Conservation (phyloP, 108 stramenopile genomes). For the Discostella stelligeroides region DNA sequence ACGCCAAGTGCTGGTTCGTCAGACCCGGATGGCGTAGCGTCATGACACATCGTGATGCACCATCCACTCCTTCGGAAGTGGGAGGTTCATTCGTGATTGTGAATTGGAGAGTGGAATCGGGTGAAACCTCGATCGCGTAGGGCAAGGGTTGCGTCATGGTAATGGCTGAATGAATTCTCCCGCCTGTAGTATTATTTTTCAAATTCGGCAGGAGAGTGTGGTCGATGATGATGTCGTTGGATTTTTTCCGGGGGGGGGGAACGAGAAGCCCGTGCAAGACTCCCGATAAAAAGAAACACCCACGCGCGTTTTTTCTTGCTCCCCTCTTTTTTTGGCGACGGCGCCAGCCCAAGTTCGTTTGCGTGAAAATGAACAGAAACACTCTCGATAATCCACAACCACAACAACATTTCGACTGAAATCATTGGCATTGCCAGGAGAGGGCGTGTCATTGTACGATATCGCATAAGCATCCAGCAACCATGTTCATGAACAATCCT, state of each 20-base stretch:
- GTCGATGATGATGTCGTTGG: background rate
- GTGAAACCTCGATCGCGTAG: constrained; percentile 67
- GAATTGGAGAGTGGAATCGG: constrained; percentile 77
- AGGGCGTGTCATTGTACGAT: background rate
- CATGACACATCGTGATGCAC: constrained; percentile 65
- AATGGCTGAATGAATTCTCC: background rate
- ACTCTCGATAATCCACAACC: background rate
- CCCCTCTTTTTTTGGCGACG: background rate
- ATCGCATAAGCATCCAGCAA: background rate
- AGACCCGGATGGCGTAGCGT: constrained; percentile 73
- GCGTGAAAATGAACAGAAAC: background rate
- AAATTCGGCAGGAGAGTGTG: background rate
- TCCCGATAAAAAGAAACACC: too few relatives aligned
- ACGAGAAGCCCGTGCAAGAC: background rate
- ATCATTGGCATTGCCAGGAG: background rate
- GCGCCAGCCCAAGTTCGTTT: background rate
- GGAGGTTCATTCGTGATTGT: constrained; percentile 54
- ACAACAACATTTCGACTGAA: too few relatives aligned
- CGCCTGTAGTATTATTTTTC: too few relatives aligned
- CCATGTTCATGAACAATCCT: constrained; percentile 47
- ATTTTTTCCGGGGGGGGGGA: background rate
- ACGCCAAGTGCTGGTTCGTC: constrained; percentile 68
- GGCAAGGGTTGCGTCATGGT: constrained; percentile 12
- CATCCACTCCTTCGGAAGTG: constrained; percentile 34
- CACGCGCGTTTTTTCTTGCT: background rate